Percentiles rank a stretch among this genome's conserved stretches.
These are phyloP conservation scores for Polytolypa hystricis DNA, from an alignment of 2,329 filamentous ascomycete genomes.

Conservation along the genomic window DNA sequence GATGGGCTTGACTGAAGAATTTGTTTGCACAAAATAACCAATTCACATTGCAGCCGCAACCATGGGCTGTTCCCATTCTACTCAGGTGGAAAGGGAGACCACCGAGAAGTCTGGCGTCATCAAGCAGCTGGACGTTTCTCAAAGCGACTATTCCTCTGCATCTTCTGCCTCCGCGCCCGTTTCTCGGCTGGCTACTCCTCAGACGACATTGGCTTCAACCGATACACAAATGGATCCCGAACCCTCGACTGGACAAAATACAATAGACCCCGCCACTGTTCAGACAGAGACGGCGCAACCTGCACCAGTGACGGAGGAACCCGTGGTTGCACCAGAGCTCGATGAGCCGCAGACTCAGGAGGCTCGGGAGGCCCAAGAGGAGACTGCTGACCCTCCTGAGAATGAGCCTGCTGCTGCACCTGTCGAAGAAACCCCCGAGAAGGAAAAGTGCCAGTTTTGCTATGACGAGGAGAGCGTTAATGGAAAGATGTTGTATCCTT, in stretches of 20 bases:
- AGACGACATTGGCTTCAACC: too few species aligned
- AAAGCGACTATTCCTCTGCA: background rate
- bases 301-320: too few species aligned
- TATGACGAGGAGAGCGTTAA: background rate
- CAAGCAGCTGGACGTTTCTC: conserved; percentile 1
- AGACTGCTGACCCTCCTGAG: background rate
- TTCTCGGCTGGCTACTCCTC: background rate
- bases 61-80: conserved; percentile 5
- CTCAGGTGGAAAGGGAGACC: background rate
- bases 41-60: background rate
- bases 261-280: too few species aligned
- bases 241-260: too few species aligned
- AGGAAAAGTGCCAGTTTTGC: background rate
- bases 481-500: conserved; percentile 1
- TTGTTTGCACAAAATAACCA: too few species aligned
- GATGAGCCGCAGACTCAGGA: background rate
- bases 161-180: background rate
- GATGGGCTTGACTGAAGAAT: too few species aligned
- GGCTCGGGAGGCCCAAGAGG: background rate
- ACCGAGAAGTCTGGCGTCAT: background rate
- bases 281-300: too few species aligned
- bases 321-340: too few species aligned
- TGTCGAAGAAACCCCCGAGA: background rate
- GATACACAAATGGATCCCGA: too few species aligned
- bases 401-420: too few species aligned